Conservation (phyloP, 257 asterid genomes). For the Solanum etuberosum region DNA sequence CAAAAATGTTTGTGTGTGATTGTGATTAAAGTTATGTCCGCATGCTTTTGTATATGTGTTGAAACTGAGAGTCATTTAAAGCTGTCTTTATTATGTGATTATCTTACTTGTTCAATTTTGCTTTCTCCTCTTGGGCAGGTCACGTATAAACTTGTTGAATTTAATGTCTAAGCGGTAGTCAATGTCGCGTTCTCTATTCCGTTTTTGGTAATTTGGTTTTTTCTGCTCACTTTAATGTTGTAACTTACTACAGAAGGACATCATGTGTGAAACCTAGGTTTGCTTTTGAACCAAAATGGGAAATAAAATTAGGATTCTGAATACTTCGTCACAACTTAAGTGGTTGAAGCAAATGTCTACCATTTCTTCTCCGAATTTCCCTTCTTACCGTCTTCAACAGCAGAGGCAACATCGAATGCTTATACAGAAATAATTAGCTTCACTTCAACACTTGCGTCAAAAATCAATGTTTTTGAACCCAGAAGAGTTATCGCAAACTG, state of each 20-base stretch:
- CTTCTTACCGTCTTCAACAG: constrained; percentile 54
- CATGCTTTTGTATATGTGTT: neutral
- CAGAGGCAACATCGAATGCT: constrained; percentile 22
- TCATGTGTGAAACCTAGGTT: constrained; percentile 53
- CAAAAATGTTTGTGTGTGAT: neutral
- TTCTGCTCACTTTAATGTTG: neutral
- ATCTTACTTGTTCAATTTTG: neutral
- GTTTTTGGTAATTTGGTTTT: neutral
- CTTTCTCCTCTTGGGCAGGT: neutral
- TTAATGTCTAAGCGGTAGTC: neutral
- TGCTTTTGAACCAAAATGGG: constrained; percentile 67
- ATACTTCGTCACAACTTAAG: constrained; percentile 51
- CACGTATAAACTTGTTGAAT: neutral
- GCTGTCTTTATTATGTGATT: neutral
- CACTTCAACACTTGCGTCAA: constrained; percentile 46
- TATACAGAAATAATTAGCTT: constrained; percentile 51
- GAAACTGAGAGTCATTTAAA: neutral
- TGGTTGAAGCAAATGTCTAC: constrained; percentile 73
- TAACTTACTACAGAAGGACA: constrained; percentile 21
- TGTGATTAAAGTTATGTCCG: neutral
- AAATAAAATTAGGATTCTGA: constrained; percentile 48
- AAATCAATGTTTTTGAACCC: constrained; percentile 45
- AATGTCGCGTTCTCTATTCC: neutral
- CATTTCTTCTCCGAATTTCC: constrained; percentile 50
- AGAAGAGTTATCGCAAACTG: constrained; percentile 61